phyloP scores from a whole-genome alignment of 2,329 filamentous ascomycete species.

The Penicillium thymicola region DNA sequence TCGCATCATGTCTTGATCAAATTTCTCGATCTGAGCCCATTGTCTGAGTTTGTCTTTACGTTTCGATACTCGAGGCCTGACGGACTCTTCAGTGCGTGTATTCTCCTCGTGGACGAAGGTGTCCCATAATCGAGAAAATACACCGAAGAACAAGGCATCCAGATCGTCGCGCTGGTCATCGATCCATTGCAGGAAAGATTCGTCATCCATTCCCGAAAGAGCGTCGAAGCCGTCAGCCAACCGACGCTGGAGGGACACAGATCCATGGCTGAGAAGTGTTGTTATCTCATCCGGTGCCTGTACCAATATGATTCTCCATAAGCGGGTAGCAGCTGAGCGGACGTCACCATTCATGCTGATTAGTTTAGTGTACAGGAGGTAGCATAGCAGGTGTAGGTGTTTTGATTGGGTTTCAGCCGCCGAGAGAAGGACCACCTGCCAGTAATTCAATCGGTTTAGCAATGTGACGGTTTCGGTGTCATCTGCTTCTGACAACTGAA shows the following conservation, averaged over 20 bases:
- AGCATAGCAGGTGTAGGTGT: slow-evolving; percentile 82
- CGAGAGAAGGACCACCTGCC: slow-evolving; percentile 86
- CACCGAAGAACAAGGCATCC: slow-evolving; percentile 77
- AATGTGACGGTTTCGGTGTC: slow-evolving; percentile 66
- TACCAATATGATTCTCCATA: slow-evolving; percentile 89
- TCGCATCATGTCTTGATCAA: slow-evolving; percentile 67
- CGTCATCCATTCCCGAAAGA: slow-evolving; percentile 82
- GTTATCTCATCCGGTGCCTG: slow-evolving; percentile 85
- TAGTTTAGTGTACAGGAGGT: slow-evolving; percentile 86
- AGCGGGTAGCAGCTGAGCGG: slow-evolving; percentile 71
- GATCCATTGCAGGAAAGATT: slow-evolving; percentile 83
- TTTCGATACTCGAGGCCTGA: slow-evolving; percentile 65
- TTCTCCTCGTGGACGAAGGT: slow-evolving; percentile 83
- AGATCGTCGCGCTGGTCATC: slow-evolving; percentile 75
- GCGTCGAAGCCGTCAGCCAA: slow-evolving; percentile 76
- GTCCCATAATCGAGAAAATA: slow-evolving; percentile 80
- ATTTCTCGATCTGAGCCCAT: slow-evolving; percentile 70
- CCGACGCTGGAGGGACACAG: slow-evolving; percentile 66
- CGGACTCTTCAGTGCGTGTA: slow-evolving; percentile 70
- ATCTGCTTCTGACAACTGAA: slow-evolving; percentile 80
- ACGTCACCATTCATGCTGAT: slow-evolving; percentile 67
- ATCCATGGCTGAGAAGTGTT: slow-evolving; percentile 68
- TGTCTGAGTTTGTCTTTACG: slow-evolving; percentile 77
- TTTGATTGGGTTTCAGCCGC: slow-evolving; percentile 75
- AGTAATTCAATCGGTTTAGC: slow-evolving; percentile 84